Evolutionary conservation across 345 rosid genomes (phyloP).

Genomic region (Brassica incana): DNA sequence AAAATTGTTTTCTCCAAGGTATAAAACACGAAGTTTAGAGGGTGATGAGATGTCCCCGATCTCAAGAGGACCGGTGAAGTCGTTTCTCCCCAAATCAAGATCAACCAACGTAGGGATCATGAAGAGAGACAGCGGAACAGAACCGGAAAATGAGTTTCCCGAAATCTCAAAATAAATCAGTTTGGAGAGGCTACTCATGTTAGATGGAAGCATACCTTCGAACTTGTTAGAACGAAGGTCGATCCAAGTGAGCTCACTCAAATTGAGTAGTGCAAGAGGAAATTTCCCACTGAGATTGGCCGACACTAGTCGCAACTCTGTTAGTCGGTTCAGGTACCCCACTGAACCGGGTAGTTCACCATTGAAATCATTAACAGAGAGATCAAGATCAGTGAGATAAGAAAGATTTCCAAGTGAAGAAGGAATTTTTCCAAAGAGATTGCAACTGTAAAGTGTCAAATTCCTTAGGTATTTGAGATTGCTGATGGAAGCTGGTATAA

Average conservation of each 20-base stretch:
- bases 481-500: neutral
- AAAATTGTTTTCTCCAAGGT: neutral
- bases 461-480: neutral
- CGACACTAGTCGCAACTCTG: neutral
- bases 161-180: neutral
- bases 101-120: neutral
- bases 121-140: neutral
- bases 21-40: neutral
- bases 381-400: neutral
- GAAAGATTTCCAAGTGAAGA: conserved; percentile 29
- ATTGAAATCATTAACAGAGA: conserved; percentile 36
- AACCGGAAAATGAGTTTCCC: neutral
- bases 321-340: neutral
- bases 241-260: neutral
- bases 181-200: neutral
- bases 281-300: neutral
- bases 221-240: neutral
- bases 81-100: neutral
- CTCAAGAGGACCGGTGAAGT: neutral
- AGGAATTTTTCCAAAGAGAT: conserved; percentile 14
- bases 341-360: conserved; percentile 15
- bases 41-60: neutral
- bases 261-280: neutral
- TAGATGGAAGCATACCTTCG: neutral
- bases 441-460: neutral